Conservation (phyloP, 192 early-diverging fungal genomes). For the Coemansia sp. region DNA sequence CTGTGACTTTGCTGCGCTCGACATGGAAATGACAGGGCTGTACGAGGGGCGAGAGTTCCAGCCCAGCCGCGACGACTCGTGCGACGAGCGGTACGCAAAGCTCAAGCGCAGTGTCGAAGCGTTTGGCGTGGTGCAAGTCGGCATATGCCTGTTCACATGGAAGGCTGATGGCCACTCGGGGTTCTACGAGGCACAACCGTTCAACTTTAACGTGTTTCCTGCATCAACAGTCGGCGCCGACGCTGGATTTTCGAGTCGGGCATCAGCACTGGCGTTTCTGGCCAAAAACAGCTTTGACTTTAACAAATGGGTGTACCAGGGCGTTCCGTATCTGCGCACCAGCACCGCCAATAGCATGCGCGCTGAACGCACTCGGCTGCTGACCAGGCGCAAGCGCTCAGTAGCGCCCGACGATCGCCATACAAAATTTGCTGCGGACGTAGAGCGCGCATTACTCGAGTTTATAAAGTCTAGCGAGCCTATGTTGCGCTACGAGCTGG, state of each 20-base stretch:
- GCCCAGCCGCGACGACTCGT: slow-evolving; percentile 50
- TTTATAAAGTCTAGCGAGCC: slow-evolving; percentile 20
- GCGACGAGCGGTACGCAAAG: slow-evolving; percentile 61
- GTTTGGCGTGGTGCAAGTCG: slow-evolving; percentile 74
- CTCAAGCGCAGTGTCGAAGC: slow-evolving; percentile 49
- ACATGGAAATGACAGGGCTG: slow-evolving; percentile 54
- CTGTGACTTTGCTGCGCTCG: slow-evolving; percentile 48
- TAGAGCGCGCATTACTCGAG: slow-evolving; percentile 18
- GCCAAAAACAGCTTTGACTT: slow-evolving; percentile 80
- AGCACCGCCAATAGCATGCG: slow-evolving; percentile 22
- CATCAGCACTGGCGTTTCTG: slow-evolving; percentile 73
- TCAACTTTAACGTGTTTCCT: slow-evolving; percentile 91
- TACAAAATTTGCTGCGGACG: slow-evolving; percentile 15
- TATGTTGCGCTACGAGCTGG: slow-evolving; percentile 32
- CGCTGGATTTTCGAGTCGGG: slow-evolving; percentile 53
- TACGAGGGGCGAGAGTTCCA: slow-evolving; percentile 31
- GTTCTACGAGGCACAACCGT: slow-evolving; percentile 74
- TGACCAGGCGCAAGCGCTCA: slow-evolving; percentile 20
- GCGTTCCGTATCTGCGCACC: slow-evolving; percentile 67
- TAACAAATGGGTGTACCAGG: slow-evolving; percentile 79
- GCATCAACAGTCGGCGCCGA: slow-evolving; percentile 26
- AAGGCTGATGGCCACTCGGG: slow-evolving; percentile 24
- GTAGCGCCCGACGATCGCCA: slow-evolving; percentile 18
- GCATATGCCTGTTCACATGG: slow-evolving; percentile 82
- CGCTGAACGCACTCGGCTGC: slow-evolving; percentile 19